These are phyloP conservation scores for Suillus brevipes DNA, from an alignment of 768 basidiomycete genomes.

Conservation along the genomic window DNA sequence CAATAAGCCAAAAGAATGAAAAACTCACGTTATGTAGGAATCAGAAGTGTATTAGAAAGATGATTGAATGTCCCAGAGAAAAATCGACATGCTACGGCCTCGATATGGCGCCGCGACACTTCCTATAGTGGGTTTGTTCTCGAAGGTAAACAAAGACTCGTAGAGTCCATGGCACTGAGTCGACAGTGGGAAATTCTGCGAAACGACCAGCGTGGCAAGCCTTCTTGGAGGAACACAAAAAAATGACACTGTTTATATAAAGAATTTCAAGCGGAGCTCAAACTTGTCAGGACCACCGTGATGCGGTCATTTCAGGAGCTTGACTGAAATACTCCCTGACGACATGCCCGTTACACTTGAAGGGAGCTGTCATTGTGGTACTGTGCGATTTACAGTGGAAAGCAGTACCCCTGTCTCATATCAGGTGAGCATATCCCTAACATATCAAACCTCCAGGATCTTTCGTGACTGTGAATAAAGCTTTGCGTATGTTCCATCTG, in stretches of 20 bases:
- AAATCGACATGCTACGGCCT: conserved; percentile 49
- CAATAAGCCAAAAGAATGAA: neutral
- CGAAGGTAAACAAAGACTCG: conserved; percentile 38
- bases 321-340: no score
- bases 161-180: conserved; percentile 50
- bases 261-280: conserved; percentile 7
- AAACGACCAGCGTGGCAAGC: conserved; percentile 51
- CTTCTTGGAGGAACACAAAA: conserved; percentile 28
- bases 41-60: neutral
- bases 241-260: neutral
- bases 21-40: neutral
- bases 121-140: conserved; percentile 48
- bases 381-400: conserved; percentile 35
- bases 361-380: conserved; percentile 39
- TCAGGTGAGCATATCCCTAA: conserved; percentile 39
- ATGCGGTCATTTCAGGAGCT: neutral
- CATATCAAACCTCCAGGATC: neutral
- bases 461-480: conserved; percentile 26
- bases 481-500: conserved; percentile 70
- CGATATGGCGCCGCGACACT: conserved; percentile 41
- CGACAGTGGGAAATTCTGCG: conserved; percentile 38
- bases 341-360: conserved; percentile 56
- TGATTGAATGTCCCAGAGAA: conserved; percentile 39
- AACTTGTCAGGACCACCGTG: neutral
- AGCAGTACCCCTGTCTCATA: conserved; percentile 63